A percentile compares a stretch with the other conserved stretches of the same genome.
Conservation (phyloP, 2,329 filamentous ascomycete species). For the Fusarium sp. region DNA sequence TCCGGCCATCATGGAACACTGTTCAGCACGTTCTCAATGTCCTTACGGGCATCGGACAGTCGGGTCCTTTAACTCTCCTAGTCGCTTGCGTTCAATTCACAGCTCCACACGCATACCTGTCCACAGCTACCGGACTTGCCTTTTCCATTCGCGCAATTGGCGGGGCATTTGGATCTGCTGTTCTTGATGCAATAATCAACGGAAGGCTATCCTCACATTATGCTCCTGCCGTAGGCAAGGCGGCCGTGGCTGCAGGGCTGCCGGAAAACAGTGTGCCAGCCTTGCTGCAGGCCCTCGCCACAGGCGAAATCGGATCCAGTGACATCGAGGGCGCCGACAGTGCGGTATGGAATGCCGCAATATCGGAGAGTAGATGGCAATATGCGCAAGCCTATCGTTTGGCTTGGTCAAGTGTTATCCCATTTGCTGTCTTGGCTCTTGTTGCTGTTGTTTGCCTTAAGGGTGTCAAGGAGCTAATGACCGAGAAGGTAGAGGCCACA, state of each 20-base stretch:
- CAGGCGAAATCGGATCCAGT: conserved; percentile 5
- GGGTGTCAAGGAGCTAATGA: conserved; percentile 12
- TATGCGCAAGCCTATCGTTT: conserved; percentile 14
- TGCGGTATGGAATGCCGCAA: conserved; percentile 6
- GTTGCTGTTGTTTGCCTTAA: conserved; percentile 10
- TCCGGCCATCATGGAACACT: conserved; percentile 12
- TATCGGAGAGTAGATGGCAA: conserved; percentile 15
- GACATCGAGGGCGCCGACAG: conserved; percentile 4
- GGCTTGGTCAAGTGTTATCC: conserved; percentile 13
- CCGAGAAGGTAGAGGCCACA: conserved; percentile 13
- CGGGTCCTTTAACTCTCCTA: conserved; percentile 6
- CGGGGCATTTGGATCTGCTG: conserved; percentile 12
- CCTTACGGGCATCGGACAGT: conserved; percentile 12
- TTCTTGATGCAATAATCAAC: conserved; percentile 15
- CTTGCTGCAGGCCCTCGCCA: conserved; percentile 9
- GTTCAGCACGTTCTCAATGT: conserved; percentile 11
- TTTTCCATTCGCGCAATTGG: conserved; percentile 13
- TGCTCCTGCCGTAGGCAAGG: conserved; percentile 3
- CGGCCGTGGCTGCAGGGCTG: conserved; percentile 3
- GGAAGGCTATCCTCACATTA: conserved; percentile 8
- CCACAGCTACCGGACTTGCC: conserved; percentile 7
- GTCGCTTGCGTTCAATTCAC: conserved; percentile 16
- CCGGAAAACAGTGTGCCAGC: conserved; percentile 15
- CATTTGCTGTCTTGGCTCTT: conserved; percentile 10
- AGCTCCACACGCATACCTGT: conserved; percentile 5